Evolutionary conservation across 2,329 filamentous ascomycete species (phyloP), one percentile per base, ranked within the genome.

Genomic region (Sarocladiaceae sp.): DNA sequence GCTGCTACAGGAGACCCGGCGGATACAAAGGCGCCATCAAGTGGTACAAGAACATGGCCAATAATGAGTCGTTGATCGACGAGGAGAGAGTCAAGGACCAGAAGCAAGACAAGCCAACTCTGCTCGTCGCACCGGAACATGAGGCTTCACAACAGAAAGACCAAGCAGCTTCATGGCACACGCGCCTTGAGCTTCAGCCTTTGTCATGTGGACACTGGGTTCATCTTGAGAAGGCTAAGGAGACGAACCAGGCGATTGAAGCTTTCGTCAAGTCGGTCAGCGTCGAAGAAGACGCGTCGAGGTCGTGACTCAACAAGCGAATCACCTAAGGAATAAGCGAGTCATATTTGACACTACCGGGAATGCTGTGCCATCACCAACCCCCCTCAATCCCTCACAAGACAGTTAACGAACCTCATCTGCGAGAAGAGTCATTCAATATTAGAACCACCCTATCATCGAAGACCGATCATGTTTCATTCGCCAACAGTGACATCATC

Each of bases 161-260:
- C n/a, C 57, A 60, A 53, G 20, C 60, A 1, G 45, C 49, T 9
- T 45, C 50, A 5, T 62, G 60, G 59, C 20, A 52, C 1, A 41
- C 48, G 0, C 43, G 69, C 6, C 50, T 74, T 33, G 67, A 64
- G 1, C 62, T 66, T 15, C 58, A 56, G 7, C 53, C 44, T 19
- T 21, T 67, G 1, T 52, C 61, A 4, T 52, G 57, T 1, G 59
- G 62, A 0, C 66, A 68, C 50, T 67, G 62, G 57, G 46, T 58
- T 2, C 56, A 61, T 6, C 42, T 62, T 4, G 64, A 68, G 47
- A 48, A 39, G 1, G 45, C 54, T 1, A 18, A 29, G 3, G 49
- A 54, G 32, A 54, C 53, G 18, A 60, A 59, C 44, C 5, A 33
- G 12, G 47, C 48, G 1, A 58, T 60, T 9, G 47, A 48, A 2